phyloP scores from a whole-genome alignment of 2,329 filamentous ascomycete species.

The Aureobasidium melanogenum region DNA sequence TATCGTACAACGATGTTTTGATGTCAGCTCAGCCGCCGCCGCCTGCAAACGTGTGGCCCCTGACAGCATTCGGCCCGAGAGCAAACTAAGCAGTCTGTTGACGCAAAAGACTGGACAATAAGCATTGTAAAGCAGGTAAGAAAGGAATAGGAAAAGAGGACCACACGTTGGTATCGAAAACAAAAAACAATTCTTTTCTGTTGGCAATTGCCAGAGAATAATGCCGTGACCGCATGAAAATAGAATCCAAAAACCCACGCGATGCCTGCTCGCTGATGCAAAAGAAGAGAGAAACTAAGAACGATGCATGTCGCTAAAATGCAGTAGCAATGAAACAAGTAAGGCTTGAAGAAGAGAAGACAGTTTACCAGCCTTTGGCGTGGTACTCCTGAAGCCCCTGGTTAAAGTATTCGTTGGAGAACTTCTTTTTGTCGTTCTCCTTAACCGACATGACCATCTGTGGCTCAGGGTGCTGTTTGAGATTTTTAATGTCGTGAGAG shows the following conservation, averaged over 20 bases:
- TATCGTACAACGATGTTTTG: neutral
- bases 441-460: constrained; percentile 39
- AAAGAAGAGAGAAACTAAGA: neutral
- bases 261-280: constrained; percentile 11
- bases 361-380: constrained; percentile 65
- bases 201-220: constrained; percentile 2
- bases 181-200: constrained; percentile 9
- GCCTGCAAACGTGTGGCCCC: neutral
- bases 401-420: constrained; percentile 80
- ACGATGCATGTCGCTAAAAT: constrained; percentile 12
- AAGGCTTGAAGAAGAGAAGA: neutral
- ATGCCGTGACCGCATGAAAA: neutral
- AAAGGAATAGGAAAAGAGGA: constrained; percentile 1
- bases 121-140: neutral
- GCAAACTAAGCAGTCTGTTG: neutral
- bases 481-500: constrained; percentile 79
- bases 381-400: constrained; percentile 79
- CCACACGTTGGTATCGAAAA: constrained; percentile 10
- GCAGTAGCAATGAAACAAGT: constrained; percentile 8
- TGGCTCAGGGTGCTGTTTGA: constrained; percentile 68
- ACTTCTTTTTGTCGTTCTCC: constrained; percentile 39
- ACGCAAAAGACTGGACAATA: neutral
- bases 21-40: neutral
- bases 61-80: constrained; percentile 6
- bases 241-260: neutral